Evolutionary conservation across 345 rosid genomes (phyloP).

Genomic region (Eucalyptus caleyi): DNA sequence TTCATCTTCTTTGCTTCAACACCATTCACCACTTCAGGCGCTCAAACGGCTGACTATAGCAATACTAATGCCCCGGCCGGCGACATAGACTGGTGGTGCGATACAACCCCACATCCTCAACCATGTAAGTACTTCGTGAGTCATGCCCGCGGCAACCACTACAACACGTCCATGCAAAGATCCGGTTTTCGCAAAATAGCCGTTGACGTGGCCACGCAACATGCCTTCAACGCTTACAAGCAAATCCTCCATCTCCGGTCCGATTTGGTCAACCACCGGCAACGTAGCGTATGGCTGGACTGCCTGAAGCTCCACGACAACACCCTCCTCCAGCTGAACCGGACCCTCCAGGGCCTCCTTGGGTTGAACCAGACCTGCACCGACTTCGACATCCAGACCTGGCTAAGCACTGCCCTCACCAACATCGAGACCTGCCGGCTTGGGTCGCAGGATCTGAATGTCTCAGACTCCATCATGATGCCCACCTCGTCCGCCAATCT

Average conservation of each 20-base stretch:
- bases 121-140: conserved; percentile 40
- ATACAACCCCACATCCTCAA: conserved; percentile 65
- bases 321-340: conserved; percentile 50
- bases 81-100: conserved; percentile 56
- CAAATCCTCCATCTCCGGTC: conserved; percentile 8
- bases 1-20: neutral
- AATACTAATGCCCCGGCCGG: neutral
- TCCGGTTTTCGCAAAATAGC: conserved; percentile 40
- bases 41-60: neutral
- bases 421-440: conserved; percentile 58
- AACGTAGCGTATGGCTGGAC: conserved; percentile 42
- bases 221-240: conserved; percentile 17
- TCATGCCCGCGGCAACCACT: neutral
- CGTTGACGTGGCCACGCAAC: conserved; percentile 38
- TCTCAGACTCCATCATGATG: conserved; percentile 27
- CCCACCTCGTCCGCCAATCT: conserved; percentile 21
- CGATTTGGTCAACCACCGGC: conserved; percentile 10
- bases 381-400: conserved; percentile 68
- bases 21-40: neutral
- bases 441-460: conserved; percentile 51
- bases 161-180: conserved; percentile 16
- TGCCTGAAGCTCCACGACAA: conserved; percentile 50
- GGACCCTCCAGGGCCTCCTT: conserved; percentile 26
- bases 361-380: conserved; percentile 6
- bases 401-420: conserved; percentile 83